Conservation (phyloP, 441 rosid species). For the Biscutella laevigata region DNA sequence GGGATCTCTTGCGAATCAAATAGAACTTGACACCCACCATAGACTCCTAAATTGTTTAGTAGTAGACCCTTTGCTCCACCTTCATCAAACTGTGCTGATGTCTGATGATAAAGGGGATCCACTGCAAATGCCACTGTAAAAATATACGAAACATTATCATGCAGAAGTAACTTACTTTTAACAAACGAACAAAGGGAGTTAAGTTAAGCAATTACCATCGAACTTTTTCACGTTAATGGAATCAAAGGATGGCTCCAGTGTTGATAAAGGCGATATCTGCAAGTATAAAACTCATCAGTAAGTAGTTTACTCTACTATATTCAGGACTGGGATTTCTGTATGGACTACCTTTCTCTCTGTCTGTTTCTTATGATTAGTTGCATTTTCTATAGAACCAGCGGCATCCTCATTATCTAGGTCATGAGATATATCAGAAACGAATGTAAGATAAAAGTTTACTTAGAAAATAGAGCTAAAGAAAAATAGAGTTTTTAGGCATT, state of each 20-base stretch:
- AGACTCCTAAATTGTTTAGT: conserved; percentile 84
- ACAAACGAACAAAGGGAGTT: conserved; percentile 9
- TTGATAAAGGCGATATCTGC: conserved; percentile 78
- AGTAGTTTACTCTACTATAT: conserved; percentile 4
- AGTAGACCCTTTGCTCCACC: conserved; percentile 92
- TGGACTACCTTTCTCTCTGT: conserved; percentile 48
- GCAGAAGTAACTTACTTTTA: conserved; percentile 16
- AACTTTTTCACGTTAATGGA: conserved; percentile 79
- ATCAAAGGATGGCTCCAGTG: conserved; percentile 77
- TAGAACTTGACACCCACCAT: conserved; percentile 79
- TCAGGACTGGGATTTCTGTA: conserved; percentile 6
- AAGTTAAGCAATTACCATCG: conserved; percentile 50
- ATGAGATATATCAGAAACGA: conserved; percentile 15
- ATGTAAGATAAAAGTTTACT: neutral
- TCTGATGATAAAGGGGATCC: conserved; percentile 93
- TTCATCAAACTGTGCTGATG: conserved; percentile 96
- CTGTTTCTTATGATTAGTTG: conserved; percentile 53
- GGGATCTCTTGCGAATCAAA: conserved; percentile 88
- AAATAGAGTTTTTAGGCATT: neutral
- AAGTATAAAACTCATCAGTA: conserved; percentile 24
- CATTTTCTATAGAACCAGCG: conserved; percentile 36
- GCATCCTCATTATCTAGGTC: conserved; percentile 43
- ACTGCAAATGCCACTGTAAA: conserved; percentile 79
- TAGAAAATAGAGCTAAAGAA: neutral
- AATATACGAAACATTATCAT: conserved; percentile 20